phyloP scores from a whole-genome alignment of 2,329 filamentous ascomycete genomes.

The Fusarium sp. region DNA sequence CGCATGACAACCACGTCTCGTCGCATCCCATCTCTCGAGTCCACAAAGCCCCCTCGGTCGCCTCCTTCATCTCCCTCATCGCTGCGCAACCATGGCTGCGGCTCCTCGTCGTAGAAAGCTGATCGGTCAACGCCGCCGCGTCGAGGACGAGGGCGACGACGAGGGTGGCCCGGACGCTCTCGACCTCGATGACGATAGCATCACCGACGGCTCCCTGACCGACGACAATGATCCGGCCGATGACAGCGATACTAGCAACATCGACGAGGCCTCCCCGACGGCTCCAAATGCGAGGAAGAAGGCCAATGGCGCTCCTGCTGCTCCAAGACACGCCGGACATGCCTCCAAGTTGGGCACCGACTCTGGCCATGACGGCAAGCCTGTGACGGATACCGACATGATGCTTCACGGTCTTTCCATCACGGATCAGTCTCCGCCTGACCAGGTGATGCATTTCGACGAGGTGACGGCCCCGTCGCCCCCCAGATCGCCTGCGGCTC shows the following conservation, averaged over 20 bases:
- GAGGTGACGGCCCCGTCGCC: conserved; percentile 53
- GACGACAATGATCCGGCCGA: conserved; percentile 71
- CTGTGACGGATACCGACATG: conserved; percentile 66
- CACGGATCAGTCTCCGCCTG: conserved; percentile 54
- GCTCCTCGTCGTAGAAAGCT: conserved; percentile 71
- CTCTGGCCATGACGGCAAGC: conserved; percentile 47
- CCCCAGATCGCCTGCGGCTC: conserved; percentile 57
- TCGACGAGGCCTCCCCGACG: conserved; percentile 67
- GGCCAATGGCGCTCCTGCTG: conserved; percentile 56
- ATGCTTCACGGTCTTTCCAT: conserved; percentile 68
- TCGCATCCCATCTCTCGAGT: conserved; percentile 43
- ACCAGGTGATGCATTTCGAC: conserved; percentile 62
- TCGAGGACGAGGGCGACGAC: conserved; percentile 78
- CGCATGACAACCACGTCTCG: conserved; percentile 46
- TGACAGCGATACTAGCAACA: conserved; percentile 74
- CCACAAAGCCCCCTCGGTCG: conserved; percentile 47
- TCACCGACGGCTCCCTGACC: conserved; percentile 73
- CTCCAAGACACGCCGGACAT: conserved; percentile 49
- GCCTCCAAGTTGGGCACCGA: conserved; percentile 53
- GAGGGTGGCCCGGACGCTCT: conserved; percentile 67
- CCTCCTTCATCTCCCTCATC: conserved; percentile 45
- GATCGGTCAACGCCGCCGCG: conserved; percentile 75
- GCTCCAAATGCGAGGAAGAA: conserved; percentile 56
- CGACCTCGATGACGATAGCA: conserved; percentile 73
- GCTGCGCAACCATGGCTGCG: conserved; percentile 50